Evolutionary conservation across 148 eudicot species (phyloP), one percentile per base, ranked within the genome.

Genomic region (Persicaria maculosa): DNA sequence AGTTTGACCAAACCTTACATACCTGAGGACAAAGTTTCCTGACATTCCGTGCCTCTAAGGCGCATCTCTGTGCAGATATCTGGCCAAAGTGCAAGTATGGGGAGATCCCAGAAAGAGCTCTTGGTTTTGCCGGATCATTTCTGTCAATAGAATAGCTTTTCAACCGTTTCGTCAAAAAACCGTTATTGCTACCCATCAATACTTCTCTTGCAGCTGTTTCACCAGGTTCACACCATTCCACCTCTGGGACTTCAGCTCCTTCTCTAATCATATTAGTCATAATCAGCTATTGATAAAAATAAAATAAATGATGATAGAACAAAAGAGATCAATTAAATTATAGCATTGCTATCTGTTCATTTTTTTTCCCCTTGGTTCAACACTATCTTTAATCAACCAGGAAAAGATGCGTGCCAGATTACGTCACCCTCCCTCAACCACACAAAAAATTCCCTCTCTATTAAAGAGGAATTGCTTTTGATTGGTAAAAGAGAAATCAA

Each of bases 41-140:
- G 69, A 90, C 87, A 73, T 79, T 88, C 54, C 85, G 90, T 46
- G 97, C 99, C 84, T 96, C 99, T 67, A 86, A 81, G n/a, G 97
- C 97, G 87, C 97, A 96, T 55, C 99, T 78, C 73, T 96, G 99
- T 7, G 97, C 99, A 78, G 97, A 88, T 79, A 96, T 89, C 81
- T 96, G 97, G 54, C 97, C 99, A 79, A 96, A 92, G 75, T 96
- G 97, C 84, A 96, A 77, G 84, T 92, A 92, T 5, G 99, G 97
- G 69, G 99, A 96, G 71, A 96, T 93, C 44, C 99, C 91, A 76
- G 99, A 96, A 16, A 96, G 86, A 12, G 90, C 97, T 84, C 77
- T 83, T 75, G 91, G 90, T 74, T 90, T 96, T 75, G 87, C 16
- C 0, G 99, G 99, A 78, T 83, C 87, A 75, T 96, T 96, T 58